Percentiles rank a stretch among this genome's conserved stretches.
These are phyloP conservation scores for Blastobotrys malaysiensis DNA, from an alignment of 1,139 yeast genomes.

Conservation along the genomic window DNA sequence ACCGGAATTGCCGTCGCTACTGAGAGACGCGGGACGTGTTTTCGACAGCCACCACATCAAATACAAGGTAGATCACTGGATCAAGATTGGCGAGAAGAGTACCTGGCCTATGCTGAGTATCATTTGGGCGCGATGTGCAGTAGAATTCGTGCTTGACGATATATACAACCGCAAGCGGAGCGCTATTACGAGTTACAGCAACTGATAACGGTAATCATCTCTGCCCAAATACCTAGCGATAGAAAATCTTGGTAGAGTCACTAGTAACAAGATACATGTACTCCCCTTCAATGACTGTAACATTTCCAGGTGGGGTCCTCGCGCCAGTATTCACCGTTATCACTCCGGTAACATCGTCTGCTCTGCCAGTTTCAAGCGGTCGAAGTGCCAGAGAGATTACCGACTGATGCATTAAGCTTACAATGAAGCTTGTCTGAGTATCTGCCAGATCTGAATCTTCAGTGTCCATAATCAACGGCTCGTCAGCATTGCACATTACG, in stretches of 20 bases:
- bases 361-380: slow-evolving; percentile 75
- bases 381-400: slow-evolving; percentile 48
- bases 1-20: slow-evolving; percentile 65
- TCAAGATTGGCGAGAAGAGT: slow-evolving; percentile 82
- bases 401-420: slow-evolving; percentile 48
- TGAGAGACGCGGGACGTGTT: slow-evolving; percentile 63
- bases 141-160: slow-evolving; percentile 84
- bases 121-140: slow-evolving; percentile 81
- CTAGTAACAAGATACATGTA: slow-evolving; percentile 59
- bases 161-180: slow-evolving; percentile 43
- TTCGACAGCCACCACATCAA: slow-evolving; percentile 64
- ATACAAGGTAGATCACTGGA: slow-evolving; percentile 83
- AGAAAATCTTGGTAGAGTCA: slow-evolving; percentile 32
- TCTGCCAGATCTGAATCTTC: slow-evolving; percentile 26
- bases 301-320: slow-evolving; percentile 27
- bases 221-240: too few relatives aligned
- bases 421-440: slow-evolving; percentile 42
- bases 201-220: too few relatives aligned
- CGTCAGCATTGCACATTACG: slow-evolving; percentile 35
- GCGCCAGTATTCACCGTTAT: slow-evolving; percentile 54
- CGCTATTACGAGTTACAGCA: not conserved
- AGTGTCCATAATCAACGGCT: slow-evolving; percentile 37
- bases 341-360: slow-evolving; percentile 76
- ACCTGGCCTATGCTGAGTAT: slow-evolving; percentile 91
- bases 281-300: slow-evolving; percentile 50